Conservation (phyloP, 208 protist genomes). For the Sergeia podlipaevii region DNA sequence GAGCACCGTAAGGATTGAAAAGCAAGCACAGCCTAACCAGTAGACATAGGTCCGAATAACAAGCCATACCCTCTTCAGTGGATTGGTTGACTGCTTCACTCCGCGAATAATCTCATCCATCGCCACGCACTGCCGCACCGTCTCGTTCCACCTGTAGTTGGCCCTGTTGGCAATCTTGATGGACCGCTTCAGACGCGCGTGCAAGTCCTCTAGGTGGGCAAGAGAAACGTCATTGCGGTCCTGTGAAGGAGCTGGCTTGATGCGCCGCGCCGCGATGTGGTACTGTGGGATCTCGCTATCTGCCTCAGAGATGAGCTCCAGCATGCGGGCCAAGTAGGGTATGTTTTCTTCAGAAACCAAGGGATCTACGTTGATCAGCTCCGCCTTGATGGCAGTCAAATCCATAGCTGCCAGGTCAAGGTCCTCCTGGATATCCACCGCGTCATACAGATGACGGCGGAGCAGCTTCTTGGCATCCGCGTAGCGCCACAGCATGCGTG, state of each 20-base stretch:
- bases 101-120: constrained; percentile 70
- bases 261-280: constrained; percentile 59
- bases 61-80: constrained; percentile 67
- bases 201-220: constrained; percentile 66
- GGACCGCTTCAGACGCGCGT: constrained; percentile 71
- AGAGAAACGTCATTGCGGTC: constrained; percentile 73
- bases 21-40: constrained; percentile 42
- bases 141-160: constrained; percentile 78
- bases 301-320: constrained; percentile 66
- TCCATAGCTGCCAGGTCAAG: constrained; percentile 87
- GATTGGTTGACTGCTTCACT: constrained; percentile 46
- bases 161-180: constrained; percentile 76
- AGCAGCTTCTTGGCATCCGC: constrained; percentile 56
- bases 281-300: constrained; percentile 81
- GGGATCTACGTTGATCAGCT: constrained; percentile 78
- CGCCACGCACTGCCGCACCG: constrained; percentile 52
- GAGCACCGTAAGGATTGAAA: constrained; percentile 61
- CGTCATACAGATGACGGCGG: constrained; percentile 52
- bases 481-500: constrained; percentile 80
- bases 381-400: constrained; percentile 66
- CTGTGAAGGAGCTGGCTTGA: constrained; percentile 23
- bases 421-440: constrained; percentile 84
- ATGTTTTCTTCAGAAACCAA: constrained; percentile 77
- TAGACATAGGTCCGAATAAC: constrained; percentile 57
- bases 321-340: constrained; percentile 67